These are phyloP conservation scores for Leccinum variicolor DNA, from an alignment of 768 basidiomycete species.

Conservation along the genomic window DNA sequence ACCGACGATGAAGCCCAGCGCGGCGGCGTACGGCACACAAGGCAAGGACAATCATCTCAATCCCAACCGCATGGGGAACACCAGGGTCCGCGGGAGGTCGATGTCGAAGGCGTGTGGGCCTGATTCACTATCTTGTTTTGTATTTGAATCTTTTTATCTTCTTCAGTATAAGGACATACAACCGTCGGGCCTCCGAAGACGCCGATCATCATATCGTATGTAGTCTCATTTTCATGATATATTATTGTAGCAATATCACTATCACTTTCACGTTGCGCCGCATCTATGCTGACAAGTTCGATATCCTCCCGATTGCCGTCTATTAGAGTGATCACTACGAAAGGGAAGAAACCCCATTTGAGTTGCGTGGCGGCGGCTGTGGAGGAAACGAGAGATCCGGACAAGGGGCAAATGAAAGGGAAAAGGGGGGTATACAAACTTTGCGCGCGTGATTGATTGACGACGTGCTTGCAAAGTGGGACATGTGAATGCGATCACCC, in stretches of 20 bases:
- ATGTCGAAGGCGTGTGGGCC: slow-evolving; percentile 39
- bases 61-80: slow-evolving; percentile 1
- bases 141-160: not conserved
- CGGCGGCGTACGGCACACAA: not conserved
- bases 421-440: not conserved
- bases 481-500: not conserved
- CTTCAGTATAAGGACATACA: not conserved
- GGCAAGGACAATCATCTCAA: slow-evolving; percentile 7
- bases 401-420: no score
- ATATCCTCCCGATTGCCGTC: not conserved
- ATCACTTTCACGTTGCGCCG: not conserved
- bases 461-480: not conserved
- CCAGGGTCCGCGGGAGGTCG: slow-evolving; percentile 38
- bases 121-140: slow-evolving; percentile 2
- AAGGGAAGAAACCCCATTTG: not conserved
- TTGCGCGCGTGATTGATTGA: not conserved
- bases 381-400: not conserved
- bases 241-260: not conserved
- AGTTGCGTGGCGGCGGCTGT: not conserved
- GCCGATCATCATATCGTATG: not conserved
- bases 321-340: not conserved
- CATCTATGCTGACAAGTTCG: not conserved
- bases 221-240: not conserved
- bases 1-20: slow-evolving; percentile 31
- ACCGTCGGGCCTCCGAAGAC: not conserved